Evolutionary conservation across 192 early-diverging fungal species (phyloP).

Genomic region (Gamsiella multidivaricata): DNA sequence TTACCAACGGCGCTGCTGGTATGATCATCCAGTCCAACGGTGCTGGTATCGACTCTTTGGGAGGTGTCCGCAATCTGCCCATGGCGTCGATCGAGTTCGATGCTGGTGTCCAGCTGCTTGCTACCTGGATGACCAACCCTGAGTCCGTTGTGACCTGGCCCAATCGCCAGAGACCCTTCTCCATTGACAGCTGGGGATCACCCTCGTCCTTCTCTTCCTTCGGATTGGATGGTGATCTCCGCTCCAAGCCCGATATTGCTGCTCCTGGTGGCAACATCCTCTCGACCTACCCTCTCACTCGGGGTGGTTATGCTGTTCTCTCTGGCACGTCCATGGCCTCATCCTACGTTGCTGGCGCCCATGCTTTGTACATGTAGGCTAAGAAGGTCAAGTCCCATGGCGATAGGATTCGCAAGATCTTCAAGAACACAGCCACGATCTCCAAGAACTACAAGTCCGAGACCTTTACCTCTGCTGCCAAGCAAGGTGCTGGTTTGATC

Average conservation of each 20-base stretch:
- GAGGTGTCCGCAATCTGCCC: slow-evolving; percentile 31
- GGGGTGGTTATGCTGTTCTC: slow-evolving; percentile 16
- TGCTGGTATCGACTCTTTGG: slow-evolving; percentile 28
- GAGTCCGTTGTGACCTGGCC: slow-evolving; percentile 10
- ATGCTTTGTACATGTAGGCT: slow-evolving; percentile 39
- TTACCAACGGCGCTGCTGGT: slow-evolving; percentile 15
- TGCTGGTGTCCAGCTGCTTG: slow-evolving; percentile 41
- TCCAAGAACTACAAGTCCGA: background rate
- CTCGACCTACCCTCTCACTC: slow-evolving; percentile 25
- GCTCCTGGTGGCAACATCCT: slow-evolving; percentile 65
- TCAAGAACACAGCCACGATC: slow-evolving; percentile 36
- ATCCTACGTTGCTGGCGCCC: slow-evolving; percentile 52
- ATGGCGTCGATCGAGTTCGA: slow-evolving; percentile 35
- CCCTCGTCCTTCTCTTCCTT: slow-evolving; percentile 70
- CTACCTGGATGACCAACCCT: slow-evolving; percentile 17
- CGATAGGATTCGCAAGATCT: slow-evolving; percentile 14
- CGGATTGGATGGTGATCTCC: slow-evolving; percentile 69
- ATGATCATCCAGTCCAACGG: slow-evolving; percentile 25
- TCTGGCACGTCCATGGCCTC: slow-evolving; percentile 60
- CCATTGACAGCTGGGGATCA: slow-evolving; percentile 42
- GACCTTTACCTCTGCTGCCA: slow-evolving; percentile 18
- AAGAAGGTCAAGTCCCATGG: slow-evolving; percentile 17
- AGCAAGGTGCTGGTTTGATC: slow-evolving; percentile 48
- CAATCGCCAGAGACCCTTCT: background rate
- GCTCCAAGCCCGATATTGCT: slow-evolving; percentile 65